These are phyloP conservation scores for Nemania abortiva DNA, from an alignment of 2,329 filamentous ascomycete genomes.

Conservation along the genomic window DNA sequence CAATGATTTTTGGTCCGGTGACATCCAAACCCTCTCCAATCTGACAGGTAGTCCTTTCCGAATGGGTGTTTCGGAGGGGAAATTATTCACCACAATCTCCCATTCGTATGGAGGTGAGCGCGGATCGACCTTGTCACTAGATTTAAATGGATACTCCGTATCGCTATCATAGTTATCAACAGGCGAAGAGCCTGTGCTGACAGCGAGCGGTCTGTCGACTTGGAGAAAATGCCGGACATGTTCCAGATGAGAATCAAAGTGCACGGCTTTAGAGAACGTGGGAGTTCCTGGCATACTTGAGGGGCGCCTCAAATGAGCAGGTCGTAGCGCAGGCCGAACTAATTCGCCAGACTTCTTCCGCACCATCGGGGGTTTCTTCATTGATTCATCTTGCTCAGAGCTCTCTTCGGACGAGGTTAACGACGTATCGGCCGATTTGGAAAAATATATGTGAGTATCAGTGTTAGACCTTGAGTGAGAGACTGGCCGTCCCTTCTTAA, in stretches of 20 bases:
- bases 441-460: constrained; percentile 63
- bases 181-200: constrained; percentile 93
- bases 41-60: constrained; percentile 77
- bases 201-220: constrained; percentile 92
- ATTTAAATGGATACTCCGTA: constrained; percentile 85
- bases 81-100: constrained; percentile 88
- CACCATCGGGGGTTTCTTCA: constrained; percentile 87
- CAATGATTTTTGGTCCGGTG: constrained; percentile 86
- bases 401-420: constrained; percentile 71
- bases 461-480: constrained; percentile 68
- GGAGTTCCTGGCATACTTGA: constrained; percentile 98
- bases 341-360: constrained; percentile 98
- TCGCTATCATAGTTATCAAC: constrained; percentile 90
- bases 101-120: constrained; percentile 76
- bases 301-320: constrained; percentile 81
- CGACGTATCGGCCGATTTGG: constrained; percentile 63
- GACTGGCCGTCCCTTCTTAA: constrained; percentile 58
- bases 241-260: constrained; percentile 96
- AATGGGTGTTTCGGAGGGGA: constrained; percentile 74
- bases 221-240: constrained; percentile 96
- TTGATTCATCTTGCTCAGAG: constrained; percentile 66
- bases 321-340: constrained; percentile 89
- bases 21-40: constrained; percentile 88
- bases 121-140: constrained; percentile 58
- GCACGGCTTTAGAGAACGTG: constrained; percentile 95